Conservation (phyloP, 768 basidiomycete species). For the Sporobolomyces phaffii region DNA sequence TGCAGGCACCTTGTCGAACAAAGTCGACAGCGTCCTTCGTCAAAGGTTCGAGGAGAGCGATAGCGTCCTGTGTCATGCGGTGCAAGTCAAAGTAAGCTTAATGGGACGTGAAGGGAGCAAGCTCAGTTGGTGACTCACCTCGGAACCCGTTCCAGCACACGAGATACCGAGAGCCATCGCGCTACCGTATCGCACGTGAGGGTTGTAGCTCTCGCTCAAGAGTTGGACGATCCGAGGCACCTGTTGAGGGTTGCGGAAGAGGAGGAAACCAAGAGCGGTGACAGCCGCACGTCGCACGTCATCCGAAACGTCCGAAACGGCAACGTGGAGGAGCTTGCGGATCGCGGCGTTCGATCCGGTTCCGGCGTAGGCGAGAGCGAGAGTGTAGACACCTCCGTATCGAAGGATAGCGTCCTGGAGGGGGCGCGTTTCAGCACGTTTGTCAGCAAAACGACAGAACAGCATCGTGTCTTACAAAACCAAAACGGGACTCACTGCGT, state of each 20-base stretch:
- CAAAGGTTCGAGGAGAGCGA: slow-evolving; percentile 95
- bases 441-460: no score
- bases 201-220: slow-evolving; percentile 95
- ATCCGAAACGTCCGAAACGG: slow-evolving; percentile 95
- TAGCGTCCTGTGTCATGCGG: no score
- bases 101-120: background rate
- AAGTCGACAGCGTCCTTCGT: slow-evolving; percentile 97
- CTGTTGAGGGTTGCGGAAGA: slow-evolving; percentile 94
- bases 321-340: slow-evolving; percentile 83
- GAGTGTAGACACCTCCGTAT: slow-evolving; percentile 94
- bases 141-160: slow-evolving; percentile 92
- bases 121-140: no score
- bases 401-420: slow-evolving; percentile 95
- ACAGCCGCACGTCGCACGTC: slow-evolving; percentile 96
- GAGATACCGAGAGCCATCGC: slow-evolving; percentile 94
- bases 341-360: slow-evolving; percentile 91
- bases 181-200: slow-evolving; percentile 94
- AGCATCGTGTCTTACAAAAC: no score
- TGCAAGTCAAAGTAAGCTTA: no score
- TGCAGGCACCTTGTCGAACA: slow-evolving; percentile 93
- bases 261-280: slow-evolving; percentile 85
- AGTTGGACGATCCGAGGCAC: slow-evolving; percentile 96
- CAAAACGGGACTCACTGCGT: slow-evolving; percentile 86
- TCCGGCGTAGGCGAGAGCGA: slow-evolving; percentile 93
- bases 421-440: no score